Evolutionary conservation across 192 early-diverging fungal genomes (phyloP).

Genomic region (Backusella psychrophila): DNA sequence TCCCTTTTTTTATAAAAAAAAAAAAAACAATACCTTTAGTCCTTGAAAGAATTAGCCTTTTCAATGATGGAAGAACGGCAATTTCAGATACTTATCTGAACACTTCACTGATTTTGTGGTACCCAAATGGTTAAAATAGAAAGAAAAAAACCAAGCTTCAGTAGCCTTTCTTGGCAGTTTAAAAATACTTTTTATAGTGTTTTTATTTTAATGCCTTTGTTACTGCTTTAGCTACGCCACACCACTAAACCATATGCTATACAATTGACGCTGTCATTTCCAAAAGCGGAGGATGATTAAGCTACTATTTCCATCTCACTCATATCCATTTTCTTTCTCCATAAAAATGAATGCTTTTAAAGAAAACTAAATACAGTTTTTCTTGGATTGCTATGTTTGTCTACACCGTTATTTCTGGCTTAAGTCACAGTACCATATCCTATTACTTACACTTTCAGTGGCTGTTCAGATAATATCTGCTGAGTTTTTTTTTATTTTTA

Average conservation of each 20-base stretch:
- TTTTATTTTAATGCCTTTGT: neutral
- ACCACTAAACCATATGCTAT: too few relatives aligned
- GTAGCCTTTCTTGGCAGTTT: neutral
- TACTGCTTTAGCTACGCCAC: neutral
- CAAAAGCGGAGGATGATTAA: neutral
- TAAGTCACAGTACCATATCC: too few relatives aligned
- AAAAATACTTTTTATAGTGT: neutral
- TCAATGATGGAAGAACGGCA: neutral
- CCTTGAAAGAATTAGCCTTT: neutral
- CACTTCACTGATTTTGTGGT: neutral
- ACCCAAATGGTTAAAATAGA: neutral
- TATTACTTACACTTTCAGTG: too few relatives aligned
- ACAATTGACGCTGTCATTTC: neutral
- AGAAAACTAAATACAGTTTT: too few relatives aligned
- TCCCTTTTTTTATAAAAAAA: neutral
- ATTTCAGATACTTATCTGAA: neutral
- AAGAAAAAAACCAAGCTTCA: neutral
- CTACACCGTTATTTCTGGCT: too few relatives aligned
- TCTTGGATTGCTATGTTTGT: too few relatives aligned
- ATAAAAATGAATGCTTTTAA: too few relatives aligned
- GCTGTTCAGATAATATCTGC: too few relatives aligned
- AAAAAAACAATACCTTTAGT: too few relatives aligned
- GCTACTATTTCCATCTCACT: too few relatives aligned
- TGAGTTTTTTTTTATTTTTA: too few relatives aligned
- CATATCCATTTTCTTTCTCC: too few relatives aligned